A percentile compares a stretch with the other conserved stretches of the same genome.
phyloP scores from a whole-genome alignment of 2,329 filamentous ascomycete genomes.

The Botrytis aclada region DNA sequence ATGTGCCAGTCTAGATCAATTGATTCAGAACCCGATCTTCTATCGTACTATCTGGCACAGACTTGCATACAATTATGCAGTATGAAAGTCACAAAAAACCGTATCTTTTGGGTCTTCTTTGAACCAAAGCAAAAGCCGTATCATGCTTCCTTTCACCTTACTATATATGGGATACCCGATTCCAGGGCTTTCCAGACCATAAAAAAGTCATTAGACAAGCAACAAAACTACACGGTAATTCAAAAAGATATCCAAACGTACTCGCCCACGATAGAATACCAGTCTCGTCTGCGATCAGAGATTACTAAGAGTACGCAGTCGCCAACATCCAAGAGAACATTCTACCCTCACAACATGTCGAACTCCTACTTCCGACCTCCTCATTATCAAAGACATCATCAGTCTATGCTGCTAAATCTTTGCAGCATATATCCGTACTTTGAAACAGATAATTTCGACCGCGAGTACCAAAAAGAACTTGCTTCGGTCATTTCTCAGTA shows the following conservation, averaged over 20 bases:
- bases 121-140: not conserved
- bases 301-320: not conserved
- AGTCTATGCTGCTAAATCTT: not conserved
- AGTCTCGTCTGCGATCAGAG: not conserved
- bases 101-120: not conserved
- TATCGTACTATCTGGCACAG: not conserved
- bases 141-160: not conserved
- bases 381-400: conserved; percentile 13
- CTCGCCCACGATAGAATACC: not conserved
- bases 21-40: not conserved
- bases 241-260: not conserved
- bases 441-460: conserved; percentile 5
- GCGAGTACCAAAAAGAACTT: conserved; percentile 1
- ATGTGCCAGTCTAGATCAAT: not conserved
- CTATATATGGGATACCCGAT: not conserved
- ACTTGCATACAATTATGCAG: not conserved
- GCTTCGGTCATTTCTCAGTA: not conserved
- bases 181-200: no score
- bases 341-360: not conserved
- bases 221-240: not conserved
- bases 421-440: not conserved
- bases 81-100: not conserved
- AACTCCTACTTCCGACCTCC: not conserved
- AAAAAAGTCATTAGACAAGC: not conserved
- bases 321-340: not conserved